Conservation (phyloP, 2,329 filamentous ascomycete genomes). For the Talaromyces sp. region DNA sequence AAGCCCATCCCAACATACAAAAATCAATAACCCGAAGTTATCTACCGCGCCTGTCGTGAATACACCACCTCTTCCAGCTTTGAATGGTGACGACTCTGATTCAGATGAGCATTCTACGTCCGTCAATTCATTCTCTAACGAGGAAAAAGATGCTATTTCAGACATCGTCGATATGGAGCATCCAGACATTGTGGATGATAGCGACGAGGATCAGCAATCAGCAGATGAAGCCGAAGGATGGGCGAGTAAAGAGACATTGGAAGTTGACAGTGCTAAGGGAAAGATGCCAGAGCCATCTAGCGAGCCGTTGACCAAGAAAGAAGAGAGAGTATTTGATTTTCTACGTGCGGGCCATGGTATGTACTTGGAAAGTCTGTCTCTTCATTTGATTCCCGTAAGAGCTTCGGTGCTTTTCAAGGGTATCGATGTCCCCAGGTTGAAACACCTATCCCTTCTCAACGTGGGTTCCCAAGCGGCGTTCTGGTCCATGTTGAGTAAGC, state of each 20-base stretch:
- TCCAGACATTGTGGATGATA: conserved; percentile 26
- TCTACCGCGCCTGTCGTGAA: background rate
- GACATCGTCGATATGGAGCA: conserved; percentile 23
- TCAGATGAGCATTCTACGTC: background rate
- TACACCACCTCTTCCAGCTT: background rate
- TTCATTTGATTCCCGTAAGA: conserved; percentile 58
- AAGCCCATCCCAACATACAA: background rate
- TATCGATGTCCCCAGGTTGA: conserved; percentile 54
- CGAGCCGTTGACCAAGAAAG: background rate
- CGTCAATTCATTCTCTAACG: background rate
- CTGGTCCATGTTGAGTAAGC: conserved; percentile 53
- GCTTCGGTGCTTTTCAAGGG: conserved; percentile 52
- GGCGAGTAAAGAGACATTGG: background rate
- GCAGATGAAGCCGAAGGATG: conserved; percentile 13
- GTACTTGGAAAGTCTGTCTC: conserved; percentile 48
- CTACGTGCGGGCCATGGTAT: conserved; percentile 55
- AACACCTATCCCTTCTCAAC: conserved; percentile 56
- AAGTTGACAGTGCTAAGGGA: conserved; percentile 4
- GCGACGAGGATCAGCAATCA: conserved; percentile 20
- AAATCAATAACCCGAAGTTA: background rate
- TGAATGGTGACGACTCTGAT: background rate
- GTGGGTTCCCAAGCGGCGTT: conserved; percentile 58
- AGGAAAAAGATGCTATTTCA: conserved; percentile 12
- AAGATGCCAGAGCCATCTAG: conserved; percentile 5
- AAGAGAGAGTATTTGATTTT: conserved; percentile 40